Percentiles rank a stretch among this genome's conserved stretches.
These are phyloP conservation scores for Suhomyces yuchorum DNA, from an alignment of 1,139 yeast genomes.

Conservation along the genomic window DNA sequence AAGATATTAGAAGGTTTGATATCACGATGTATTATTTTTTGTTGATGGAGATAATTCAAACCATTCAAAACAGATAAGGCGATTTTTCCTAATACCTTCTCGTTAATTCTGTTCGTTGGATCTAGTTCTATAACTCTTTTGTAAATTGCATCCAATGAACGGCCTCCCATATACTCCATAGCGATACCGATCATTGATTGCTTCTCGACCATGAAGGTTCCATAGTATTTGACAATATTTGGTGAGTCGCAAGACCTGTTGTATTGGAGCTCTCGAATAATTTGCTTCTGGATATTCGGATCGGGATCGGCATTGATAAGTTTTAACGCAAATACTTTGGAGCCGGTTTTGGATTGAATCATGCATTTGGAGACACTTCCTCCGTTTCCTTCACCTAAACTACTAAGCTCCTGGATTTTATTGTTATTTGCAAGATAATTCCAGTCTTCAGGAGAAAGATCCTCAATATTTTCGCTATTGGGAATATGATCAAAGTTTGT, in stretches of 20 bases:
- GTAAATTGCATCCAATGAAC: slow-evolving; percentile 88
- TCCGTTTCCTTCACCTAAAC: slow-evolving; percentile 92
- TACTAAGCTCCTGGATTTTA: slow-evolving; percentile 61
- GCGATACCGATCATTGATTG: slow-evolving; percentile 82
- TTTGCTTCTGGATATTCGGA: slow-evolving; percentile 82
- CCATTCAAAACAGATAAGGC: slow-evolving; percentile 87
- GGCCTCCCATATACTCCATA: slow-evolving; percentile 97
- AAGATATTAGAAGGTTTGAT: slow-evolving; percentile 92
- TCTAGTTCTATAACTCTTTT: slow-evolving; percentile 57
- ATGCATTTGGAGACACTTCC: slow-evolving; percentile 85
- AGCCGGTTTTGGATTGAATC: slow-evolving; percentile 35
- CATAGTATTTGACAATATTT: slow-evolving; percentile 87
- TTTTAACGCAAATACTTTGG: slow-evolving; percentile 80
- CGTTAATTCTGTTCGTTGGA: slow-evolving; percentile 85
- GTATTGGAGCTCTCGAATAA: slow-evolving; percentile 84
- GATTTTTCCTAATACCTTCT: slow-evolving; percentile 85
- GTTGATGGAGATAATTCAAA: slow-evolving; percentile 81
- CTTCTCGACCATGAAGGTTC: slow-evolving; percentile 79
- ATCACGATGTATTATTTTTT: slow-evolving; percentile 87
- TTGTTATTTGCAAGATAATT: slow-evolving; percentile 57
- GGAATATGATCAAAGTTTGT: slow-evolving; percentile 1
- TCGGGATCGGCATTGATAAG: slow-evolving; percentile 74
- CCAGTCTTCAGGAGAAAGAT: slow-evolving; percentile 81
- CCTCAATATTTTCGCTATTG: slow-evolving; percentile 37
- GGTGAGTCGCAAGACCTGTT: slow-evolving; percentile 81